Percentiles rank a stretch among this genome's conserved stretches.
These are phyloP conservation scores for Ustilago shanxiensis DNA, from an alignment of 1,284 basidiomycete species.

Conservation along the genomic window DNA sequence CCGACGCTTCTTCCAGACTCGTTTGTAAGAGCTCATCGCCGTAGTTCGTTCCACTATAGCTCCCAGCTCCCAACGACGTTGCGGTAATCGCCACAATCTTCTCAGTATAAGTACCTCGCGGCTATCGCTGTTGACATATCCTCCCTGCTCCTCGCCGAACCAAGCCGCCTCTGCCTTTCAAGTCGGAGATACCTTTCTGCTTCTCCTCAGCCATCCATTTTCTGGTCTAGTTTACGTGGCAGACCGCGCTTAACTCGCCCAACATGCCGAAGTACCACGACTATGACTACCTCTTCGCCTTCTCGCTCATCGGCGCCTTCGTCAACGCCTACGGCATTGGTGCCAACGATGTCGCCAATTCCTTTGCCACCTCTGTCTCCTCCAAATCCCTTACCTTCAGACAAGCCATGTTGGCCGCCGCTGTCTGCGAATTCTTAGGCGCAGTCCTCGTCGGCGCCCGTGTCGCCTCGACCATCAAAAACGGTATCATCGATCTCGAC, in stretches of 20 bases:
- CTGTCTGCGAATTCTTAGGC: slow-evolving; percentile 54
- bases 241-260: neutral
- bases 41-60: too few relatives aligned
- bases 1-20: too few relatives aligned
- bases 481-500: slow-evolving; percentile 46
- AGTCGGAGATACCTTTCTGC: too few relatives aligned
- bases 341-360: slow-evolving; percentile 61
- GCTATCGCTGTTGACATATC: neutral
- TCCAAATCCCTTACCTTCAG: slow-evolving; percentile 49
- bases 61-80: too few relatives aligned
- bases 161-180: neutral
- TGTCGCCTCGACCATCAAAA: slow-evolving; percentile 52
- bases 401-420: slow-evolving; percentile 44
- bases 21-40: too few relatives aligned
- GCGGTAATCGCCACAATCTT: neutral
- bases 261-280: slow-evolving; percentile 45
- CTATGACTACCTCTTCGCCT: slow-evolving; percentile 55
- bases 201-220: neutral
- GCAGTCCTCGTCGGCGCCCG: slow-evolving; percentile 52
- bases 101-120: slow-evolving; percentile 1
- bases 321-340: slow-evolving; percentile 50
- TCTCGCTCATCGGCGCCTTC: slow-evolving; percentile 45
- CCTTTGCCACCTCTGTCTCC: slow-evolving; percentile 54
- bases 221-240: neutral
- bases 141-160: slow-evolving; percentile 4